Percentiles rank a stretch among this genome's conserved stretches.
phyloP scores from a whole-genome alignment of 73 alveolate genomes.

The Tetrahymena borealis region DNA sequence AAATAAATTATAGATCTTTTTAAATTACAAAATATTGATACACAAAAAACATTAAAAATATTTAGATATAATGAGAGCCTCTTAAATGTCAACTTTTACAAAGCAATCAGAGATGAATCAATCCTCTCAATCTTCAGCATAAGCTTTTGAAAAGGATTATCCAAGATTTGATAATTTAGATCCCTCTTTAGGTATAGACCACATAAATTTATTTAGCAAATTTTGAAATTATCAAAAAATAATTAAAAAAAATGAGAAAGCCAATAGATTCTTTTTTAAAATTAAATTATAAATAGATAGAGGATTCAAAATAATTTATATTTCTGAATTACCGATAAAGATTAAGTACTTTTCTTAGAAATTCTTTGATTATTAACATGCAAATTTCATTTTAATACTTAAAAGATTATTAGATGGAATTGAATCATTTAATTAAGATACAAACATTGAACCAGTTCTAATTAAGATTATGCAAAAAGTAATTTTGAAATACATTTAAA shows the following conservation, averaged over 20 bases:
- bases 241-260: background rate
- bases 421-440: background rate
- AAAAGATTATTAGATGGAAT: background rate
- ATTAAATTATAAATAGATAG: background rate
- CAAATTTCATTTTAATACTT: too few relatives aligned
- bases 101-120: background rate
- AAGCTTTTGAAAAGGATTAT: background rate
- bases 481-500: background rate
- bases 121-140: background rate
- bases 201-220: background rate
- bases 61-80: background rate
- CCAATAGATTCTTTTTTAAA: background rate
- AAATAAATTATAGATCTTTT: background rate
- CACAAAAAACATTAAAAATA: background rate
- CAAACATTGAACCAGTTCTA: background rate
- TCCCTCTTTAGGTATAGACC: background rate
- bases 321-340: background rate
- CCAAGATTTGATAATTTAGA: background rate
- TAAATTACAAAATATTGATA: background rate
- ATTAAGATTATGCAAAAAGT: background rate
- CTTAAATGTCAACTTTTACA: background rate
- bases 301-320: background rate
- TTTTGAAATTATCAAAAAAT: too few relatives aligned
- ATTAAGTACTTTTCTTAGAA: too few relatives aligned
- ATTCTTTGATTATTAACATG: too few relatives aligned